Base-by-base conservation (phyloP, 257 asterid genomes). In the Capsicum chinense region DNA sequence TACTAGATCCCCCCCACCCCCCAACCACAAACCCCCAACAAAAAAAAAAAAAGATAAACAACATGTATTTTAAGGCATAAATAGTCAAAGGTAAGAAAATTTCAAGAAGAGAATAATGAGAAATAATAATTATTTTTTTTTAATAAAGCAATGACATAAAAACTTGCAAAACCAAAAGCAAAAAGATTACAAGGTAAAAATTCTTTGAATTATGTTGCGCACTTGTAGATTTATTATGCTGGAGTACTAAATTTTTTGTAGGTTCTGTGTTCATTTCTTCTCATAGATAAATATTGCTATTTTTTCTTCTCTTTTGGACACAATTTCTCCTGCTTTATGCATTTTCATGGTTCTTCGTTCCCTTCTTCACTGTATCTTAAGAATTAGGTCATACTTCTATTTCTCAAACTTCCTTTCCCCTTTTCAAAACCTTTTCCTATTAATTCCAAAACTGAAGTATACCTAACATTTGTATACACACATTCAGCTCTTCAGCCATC, bases 391-490 rank as follows among this genome's bases (percentile, higher is more conserved):
- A n/a, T 52, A 19, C 37, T 74, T 73, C 13, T 21, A 76, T 14
- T 17, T 52, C 81, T 76, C 47, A 52, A 52, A 76, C 47, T 52
- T 52, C 47, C 60, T 76, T 50, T 14, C 8, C 42, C 62, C 80
- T 12, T 73, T n/a, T 73, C 17, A 7, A 47, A 3, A 73, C 59
- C 39, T 71, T 71, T n/a, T 19, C 58, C 60, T 6, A 19, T n/a
- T 70, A 5, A 17, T 71, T n/a, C 39, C 58, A 0, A 71, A 47
- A 21, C 79, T 26, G 33, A 71, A 71, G 39, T 71, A 10, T 17
- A 10, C 79, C 79, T 71, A 47, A 17, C 39, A 47, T 47, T 47
- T 71, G 57, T 47, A 50, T 74, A 74, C 12, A 74, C 39, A 74
- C 62, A 50, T 74, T 74, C 62, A 74, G 26, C 47, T 74, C 47